These are phyloP conservation scores for Cladosporium halotolerans DNA, from an alignment of 2,329 filamentous ascomycete genomes.

Conservation along the genomic window DNA sequence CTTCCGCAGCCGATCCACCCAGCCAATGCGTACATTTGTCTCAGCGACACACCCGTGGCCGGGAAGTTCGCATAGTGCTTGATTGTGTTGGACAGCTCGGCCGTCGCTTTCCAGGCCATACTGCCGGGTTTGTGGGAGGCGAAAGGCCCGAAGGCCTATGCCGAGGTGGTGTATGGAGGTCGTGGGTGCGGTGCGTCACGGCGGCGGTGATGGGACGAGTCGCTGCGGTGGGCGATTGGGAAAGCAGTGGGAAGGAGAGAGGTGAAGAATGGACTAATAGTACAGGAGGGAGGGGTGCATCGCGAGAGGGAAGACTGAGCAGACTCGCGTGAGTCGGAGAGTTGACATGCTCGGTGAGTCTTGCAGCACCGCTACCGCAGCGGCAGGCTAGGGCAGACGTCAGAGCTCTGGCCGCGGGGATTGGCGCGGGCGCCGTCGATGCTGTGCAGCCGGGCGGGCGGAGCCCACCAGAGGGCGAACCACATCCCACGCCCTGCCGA, in stretches of 20 bases:
- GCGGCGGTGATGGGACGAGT: not conserved
- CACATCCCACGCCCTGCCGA: too few species aligned
- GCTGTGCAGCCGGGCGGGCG: too few species aligned
- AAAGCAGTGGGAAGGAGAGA: not conserved
- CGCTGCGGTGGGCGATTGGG: not conserved
- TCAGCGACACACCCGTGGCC: slow-evolving; percentile 88
- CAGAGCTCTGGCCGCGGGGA: not conserved
- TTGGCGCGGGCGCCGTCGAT: not conserved
- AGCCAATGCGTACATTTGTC: slow-evolving; percentile 98
- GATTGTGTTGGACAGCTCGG: slow-evolving; percentile 93
- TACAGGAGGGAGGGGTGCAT: not conserved
- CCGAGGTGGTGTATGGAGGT: not conserved
- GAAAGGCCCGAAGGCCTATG: slow-evolving; percentile 11
- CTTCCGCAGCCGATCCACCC: slow-evolving; percentile 18
- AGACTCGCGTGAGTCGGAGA: not conserved
- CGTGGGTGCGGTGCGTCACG: not conserved
- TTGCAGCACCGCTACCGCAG: not conserved
- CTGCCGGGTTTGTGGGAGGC: slow-evolving; percentile 1
- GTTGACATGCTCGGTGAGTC: not conserved
- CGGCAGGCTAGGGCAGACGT: not conserved
- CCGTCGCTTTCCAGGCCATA: slow-evolving; percentile 69
- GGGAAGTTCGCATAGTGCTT: slow-evolving; percentile 95
- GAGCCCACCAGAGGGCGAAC: too few species aligned
- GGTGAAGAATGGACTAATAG: not conserved
- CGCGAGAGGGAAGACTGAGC: not conserved